Conservation (phyloP, 768 basidiomycete species). For the Daedaleopsis sinensis region DNA sequence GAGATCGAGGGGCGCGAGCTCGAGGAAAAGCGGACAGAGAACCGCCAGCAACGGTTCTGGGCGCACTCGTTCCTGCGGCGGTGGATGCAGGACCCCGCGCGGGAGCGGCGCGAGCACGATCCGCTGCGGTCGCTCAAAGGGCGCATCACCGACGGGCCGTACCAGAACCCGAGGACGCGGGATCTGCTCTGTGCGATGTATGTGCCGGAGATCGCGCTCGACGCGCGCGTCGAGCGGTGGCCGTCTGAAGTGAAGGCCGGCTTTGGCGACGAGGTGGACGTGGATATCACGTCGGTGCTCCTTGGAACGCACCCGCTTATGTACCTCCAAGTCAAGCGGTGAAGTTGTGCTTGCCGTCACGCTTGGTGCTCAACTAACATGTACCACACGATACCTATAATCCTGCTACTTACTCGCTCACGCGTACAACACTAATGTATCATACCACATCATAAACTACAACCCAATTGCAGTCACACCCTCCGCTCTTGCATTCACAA, state of each 20-base stretch:
- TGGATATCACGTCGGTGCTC: constrained; percentile 4
- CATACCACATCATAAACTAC: not conserved
- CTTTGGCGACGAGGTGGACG: constrained; percentile 4
- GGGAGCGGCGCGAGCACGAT: constrained; percentile 27
- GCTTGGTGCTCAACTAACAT: not conserved
- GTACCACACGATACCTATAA: not conserved
- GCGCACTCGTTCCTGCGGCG: constrained; percentile 42
- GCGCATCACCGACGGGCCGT: not conserved
- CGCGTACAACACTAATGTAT: not conserved
- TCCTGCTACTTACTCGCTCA: not conserved
- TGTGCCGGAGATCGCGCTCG: constrained; percentile 15
- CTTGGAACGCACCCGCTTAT: constrained; percentile 10
- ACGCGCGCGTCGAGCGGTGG: not conserved
- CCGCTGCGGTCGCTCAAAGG: constrained; percentile 33
- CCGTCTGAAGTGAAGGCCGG: not conserved
- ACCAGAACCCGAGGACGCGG: not conserved
- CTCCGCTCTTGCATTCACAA: not conserved
- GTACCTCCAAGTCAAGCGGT: not conserved
- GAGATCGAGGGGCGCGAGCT: constrained; percentile 42
- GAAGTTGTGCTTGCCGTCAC: not conserved
- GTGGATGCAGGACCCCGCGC: constrained; percentile 32
- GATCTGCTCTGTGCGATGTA: constrained; percentile 1
- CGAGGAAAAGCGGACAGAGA: constrained; percentile 33
- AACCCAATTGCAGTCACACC: not conserved
- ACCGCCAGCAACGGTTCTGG: constrained; percentile 43